A percentile compares a stretch with the other conserved stretches of the same genome.
Conservation (phyloP, 2,329 filamentous ascomycete species). For the Penicillium sp. region DNA sequence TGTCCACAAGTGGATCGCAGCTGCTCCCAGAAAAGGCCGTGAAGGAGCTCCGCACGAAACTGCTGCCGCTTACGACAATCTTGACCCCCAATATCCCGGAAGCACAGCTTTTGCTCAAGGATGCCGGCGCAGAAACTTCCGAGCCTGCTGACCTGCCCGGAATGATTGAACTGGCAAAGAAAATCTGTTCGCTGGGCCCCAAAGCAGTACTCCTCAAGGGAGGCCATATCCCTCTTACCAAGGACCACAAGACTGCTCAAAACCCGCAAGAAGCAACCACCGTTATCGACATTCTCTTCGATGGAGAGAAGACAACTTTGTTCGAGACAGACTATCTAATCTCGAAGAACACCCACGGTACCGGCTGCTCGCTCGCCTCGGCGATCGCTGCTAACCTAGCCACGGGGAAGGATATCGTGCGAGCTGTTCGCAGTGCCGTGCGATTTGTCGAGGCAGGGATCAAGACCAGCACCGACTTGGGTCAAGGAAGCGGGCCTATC, state of each 20-base stretch:
- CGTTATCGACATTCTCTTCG: constrained; percentile 75
- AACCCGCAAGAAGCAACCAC: constrained; percentile 59
- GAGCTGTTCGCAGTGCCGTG: constrained; percentile 56
- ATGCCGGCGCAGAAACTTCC: constrained; percentile 36
- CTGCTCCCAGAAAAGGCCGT: constrained; percentile 47
- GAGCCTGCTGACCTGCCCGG: constrained; percentile 61
- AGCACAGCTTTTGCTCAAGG: constrained; percentile 44
- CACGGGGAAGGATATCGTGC: constrained; percentile 46
- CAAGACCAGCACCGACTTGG: constrained; percentile 54
- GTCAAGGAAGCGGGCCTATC: constrained; percentile 62
- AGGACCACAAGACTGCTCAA: constrained; percentile 59
- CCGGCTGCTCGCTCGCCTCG: constrained; percentile 87
- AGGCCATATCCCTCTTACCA: constrained; percentile 77
- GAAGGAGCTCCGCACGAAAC: constrained; percentile 36
- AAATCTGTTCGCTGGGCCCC: constrained; percentile 67
- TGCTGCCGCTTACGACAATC: constrained; percentile 46
- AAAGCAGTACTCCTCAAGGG: constrained; percentile 85
- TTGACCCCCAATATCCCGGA: constrained; percentile 52
- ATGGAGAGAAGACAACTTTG: constrained; percentile 50
- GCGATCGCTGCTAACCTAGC: constrained; percentile 65
- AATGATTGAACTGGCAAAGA: constrained; percentile 65
- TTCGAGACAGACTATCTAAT: constrained; percentile 70
- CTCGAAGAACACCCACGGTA: constrained; percentile 86
- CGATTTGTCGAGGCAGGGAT: constrained; percentile 63
- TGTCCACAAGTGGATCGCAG: constrained; percentile 54